A percentile compares a stretch with the other conserved stretches of the same genome.
Evolutionary conservation across 352 stramenopile species (phyloP).

Genomic region (Phytophthora sojae): DNA sequence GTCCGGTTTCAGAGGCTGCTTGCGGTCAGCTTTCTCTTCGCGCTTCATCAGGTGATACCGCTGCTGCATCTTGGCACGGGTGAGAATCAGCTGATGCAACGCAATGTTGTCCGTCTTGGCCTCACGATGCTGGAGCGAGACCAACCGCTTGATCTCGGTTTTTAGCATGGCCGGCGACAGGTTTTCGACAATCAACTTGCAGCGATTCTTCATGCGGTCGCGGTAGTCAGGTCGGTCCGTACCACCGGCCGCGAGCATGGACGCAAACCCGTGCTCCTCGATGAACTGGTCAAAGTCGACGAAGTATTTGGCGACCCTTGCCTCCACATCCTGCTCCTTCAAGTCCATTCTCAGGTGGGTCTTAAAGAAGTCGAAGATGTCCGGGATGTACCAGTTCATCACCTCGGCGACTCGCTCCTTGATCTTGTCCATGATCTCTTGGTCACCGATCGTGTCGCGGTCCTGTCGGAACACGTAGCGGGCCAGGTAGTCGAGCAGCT

Average conservation of each 20-base stretch:
- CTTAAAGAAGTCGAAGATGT: not conserved
- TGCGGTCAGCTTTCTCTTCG: too few relatives aligned
- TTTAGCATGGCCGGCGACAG: not conserved
- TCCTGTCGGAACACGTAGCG: not conserved
- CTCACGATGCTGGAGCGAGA: not conserved
- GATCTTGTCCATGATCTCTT: not conserved
- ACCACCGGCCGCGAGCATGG: not conserved
- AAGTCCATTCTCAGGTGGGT: conserved; percentile 1
- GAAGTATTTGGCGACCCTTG: conserved; percentile 6
- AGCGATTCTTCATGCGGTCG: not conserved
- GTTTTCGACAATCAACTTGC: not conserved
- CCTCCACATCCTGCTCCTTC: conserved; percentile 1
- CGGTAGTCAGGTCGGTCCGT: not conserved
- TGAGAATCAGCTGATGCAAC: not conserved
- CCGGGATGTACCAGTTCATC: not conserved
- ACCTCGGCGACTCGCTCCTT: not conserved
- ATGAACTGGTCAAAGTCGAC: conserved; percentile 6
- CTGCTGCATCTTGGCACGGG: not conserved
- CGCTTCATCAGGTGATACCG: too few relatives aligned
- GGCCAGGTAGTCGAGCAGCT: conserved; percentile 1
- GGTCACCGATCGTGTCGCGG: not conserved
- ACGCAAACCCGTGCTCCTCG: not conserved
- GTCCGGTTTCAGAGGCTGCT: too few relatives aligned
- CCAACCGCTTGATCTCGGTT: not conserved
- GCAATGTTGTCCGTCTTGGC: not conserved